phyloP scores from a whole-genome alignment of 1,139 yeast genomes.

The Protomyces lactucae-debilis region DNA sequence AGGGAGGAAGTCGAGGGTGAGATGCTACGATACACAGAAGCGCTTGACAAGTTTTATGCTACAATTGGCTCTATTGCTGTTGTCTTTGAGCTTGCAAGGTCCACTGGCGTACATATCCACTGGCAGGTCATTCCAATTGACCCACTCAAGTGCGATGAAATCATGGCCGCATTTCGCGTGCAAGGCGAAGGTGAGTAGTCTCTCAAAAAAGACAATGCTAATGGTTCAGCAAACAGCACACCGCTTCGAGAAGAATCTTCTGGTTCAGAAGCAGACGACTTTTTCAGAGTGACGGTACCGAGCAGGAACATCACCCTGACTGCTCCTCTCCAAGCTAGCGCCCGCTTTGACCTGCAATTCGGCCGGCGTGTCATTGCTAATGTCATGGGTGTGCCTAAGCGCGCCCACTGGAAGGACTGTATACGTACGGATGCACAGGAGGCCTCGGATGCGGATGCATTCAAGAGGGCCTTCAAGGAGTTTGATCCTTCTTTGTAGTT shows the following conservation, averaged over 20 bases:
- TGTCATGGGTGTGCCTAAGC: slow-evolving; percentile 53
- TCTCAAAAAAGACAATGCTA: not conserved
- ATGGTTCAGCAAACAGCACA: not conserved
- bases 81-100: slow-evolving; percentile 38
- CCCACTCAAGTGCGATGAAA: slow-evolving; percentile 27
- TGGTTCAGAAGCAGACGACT: slow-evolving; percentile 26
- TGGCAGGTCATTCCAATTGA: slow-evolving; percentile 40
- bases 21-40: slow-evolving; percentile 35
- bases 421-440: slow-evolving; percentile 57
- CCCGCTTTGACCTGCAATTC: slow-evolving; percentile 60
- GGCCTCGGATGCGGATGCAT: slow-evolving; percentile 54
- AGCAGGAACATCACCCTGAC: slow-evolving; percentile 24
- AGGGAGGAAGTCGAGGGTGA: slow-evolving; percentile 40
- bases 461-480: slow-evolving; percentile 49
- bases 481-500: slow-evolving; percentile 41
- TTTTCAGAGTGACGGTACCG: slow-evolving; percentile 32
- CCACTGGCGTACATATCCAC: slow-evolving; percentile 40
- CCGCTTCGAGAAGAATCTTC: slow-evolving; percentile 7
- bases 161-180: slow-evolving; percentile 33
- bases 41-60: slow-evolving; percentile 33
- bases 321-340: slow-evolving; percentile 34
- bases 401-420: slow-evolving; percentile 72
- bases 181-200: slow-evolving; percentile 31
- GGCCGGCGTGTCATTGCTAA: slow-evolving; percentile 71
- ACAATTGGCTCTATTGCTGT: slow-evolving; percentile 34